Evolutionary conservation across 208 protist species (phyloP).

Genomic region (Porcisia hertigi): DNA sequence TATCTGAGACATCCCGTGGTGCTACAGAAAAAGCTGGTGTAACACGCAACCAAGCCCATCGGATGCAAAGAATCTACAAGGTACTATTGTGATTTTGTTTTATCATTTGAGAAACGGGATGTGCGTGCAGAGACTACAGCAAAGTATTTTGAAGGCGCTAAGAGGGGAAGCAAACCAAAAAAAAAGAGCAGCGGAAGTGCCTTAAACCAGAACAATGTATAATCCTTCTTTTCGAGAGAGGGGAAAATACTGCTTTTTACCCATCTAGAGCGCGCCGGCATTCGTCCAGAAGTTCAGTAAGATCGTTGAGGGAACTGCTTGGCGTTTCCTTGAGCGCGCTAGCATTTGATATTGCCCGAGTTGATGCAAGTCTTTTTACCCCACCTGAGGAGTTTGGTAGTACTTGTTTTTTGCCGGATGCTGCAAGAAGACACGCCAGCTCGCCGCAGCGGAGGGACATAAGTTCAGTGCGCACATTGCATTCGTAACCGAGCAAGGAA

Average conservation of each 20-base stretch:
- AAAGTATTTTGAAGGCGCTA: too few relatives aligned
- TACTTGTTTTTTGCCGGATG: not conserved
- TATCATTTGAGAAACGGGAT: not conserved
- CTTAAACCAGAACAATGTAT: not conserved
- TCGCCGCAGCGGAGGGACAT: not conserved
- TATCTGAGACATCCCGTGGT: not conserved
- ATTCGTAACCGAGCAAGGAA: not conserved
- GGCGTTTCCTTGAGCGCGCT: not conserved
- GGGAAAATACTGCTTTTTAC: conserved; percentile 2
- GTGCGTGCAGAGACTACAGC: not conserved
- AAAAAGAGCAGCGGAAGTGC: not conserved
- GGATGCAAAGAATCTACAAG: not conserved
- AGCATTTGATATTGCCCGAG: not conserved
- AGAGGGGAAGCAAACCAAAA: not conserved
- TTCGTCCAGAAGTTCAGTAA: conserved; percentile 28
- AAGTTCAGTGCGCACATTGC: not conserved
- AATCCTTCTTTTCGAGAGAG: not conserved
- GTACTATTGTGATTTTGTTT: not conserved
- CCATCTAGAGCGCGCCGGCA: conserved; percentile 24
- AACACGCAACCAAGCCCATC: not conserved
- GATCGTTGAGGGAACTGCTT: conserved; percentile 15
- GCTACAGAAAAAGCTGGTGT: not conserved
- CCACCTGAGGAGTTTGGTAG: not conserved
- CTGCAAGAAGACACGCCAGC: not conserved
- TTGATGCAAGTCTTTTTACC: not conserved